Evolutionary conservation across 805 yeast genomes (phyloP).

Genomic region (Candida railenensis): DNA sequence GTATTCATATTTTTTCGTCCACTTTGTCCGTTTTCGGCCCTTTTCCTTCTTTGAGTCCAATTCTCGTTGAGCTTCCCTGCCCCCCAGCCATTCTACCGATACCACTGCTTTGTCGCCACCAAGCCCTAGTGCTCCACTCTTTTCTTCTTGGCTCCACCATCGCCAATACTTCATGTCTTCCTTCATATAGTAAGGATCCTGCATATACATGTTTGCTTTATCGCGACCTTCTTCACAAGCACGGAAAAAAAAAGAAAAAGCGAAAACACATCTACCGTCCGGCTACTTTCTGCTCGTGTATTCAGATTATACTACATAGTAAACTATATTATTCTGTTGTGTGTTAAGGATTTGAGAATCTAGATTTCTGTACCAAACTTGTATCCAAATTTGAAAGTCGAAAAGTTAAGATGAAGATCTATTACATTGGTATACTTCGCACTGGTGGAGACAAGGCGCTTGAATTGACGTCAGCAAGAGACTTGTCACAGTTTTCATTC

Average conservation of each 20-base stretch:
- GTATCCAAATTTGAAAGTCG: background rate
- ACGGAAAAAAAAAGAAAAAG: background rate
- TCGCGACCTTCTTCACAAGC: background rate
- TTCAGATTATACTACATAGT: background rate
- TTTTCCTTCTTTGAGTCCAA: no score
- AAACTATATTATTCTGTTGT: no score
- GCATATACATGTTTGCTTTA: slow-evolving; percentile 1
- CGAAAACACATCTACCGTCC: slow-evolving; percentile 1
- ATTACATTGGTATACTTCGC: slow-evolving; percentile 84
- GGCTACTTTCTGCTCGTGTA: background rate
- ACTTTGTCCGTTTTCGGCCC: no score
- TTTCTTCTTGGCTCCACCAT: background rate
- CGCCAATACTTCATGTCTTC: background rate
- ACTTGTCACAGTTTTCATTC: slow-evolving; percentile 81
- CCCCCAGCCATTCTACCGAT: background rate
- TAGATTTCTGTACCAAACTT: no score
- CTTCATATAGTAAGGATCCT: background rate
- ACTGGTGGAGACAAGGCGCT: slow-evolving; percentile 59
- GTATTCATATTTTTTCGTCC: no score
- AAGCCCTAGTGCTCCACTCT: background rate
- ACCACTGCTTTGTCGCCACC: no score
- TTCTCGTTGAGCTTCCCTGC: background rate
- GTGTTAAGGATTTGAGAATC: no score
- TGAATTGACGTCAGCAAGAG: slow-evolving; percentile 78
- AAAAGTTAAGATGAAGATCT: slow-evolving; percentile 67